Base-by-base conservation (phyloP, 140 eudicot species). In the Erigeron philadelphicus region DNA sequence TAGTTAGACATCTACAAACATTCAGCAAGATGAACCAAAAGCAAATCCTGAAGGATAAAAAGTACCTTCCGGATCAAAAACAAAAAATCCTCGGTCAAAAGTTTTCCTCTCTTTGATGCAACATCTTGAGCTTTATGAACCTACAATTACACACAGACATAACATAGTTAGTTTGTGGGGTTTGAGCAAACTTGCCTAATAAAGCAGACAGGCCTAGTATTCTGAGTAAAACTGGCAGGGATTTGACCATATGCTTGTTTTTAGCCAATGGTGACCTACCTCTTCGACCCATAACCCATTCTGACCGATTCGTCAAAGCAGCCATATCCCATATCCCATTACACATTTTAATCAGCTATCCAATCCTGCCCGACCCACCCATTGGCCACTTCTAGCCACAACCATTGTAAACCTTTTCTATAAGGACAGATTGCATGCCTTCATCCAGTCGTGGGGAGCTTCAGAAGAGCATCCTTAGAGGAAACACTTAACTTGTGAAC, bases 81-180 rank as follows among this genome's bases (percentile, higher is more conserved):
- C 81, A 94, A 72, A 71, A 94, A 89, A 76, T 94, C 99, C 60
- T 93, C 99, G 0, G 95, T 94, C 80, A 89, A 81, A 74, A 89
- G 99, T 79, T 87, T 94, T 76, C 97, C 99, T 72, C 99, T 83
- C 78, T 89, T 94, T 46, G 97, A 81, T 45, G 95, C 97, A 62
- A 84, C 63, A 48, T 94, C 97, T 82, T 94, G 99, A 74, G 99
- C 97, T 84, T 94, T 94, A 73, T 89, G 95, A 31, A 86, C 96
- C 98, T 93, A 70, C 57, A 78, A 0, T 74, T 7, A 67, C 47
- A 63, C 19, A 8, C 11, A n/a, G 21, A 16, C 3, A 52, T 53
- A 53, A 8, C 5, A 0, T 31, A 31, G 16, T 53, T 53, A 10
- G 11, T 3, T n/a, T 7, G 25, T 53, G 8, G 16, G 11, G 25